Evolutionary conservation across 306 rosid species (phyloP), one percentile per base, ranked within the genome.

Genomic region (Quillaja saponaria): DNA sequence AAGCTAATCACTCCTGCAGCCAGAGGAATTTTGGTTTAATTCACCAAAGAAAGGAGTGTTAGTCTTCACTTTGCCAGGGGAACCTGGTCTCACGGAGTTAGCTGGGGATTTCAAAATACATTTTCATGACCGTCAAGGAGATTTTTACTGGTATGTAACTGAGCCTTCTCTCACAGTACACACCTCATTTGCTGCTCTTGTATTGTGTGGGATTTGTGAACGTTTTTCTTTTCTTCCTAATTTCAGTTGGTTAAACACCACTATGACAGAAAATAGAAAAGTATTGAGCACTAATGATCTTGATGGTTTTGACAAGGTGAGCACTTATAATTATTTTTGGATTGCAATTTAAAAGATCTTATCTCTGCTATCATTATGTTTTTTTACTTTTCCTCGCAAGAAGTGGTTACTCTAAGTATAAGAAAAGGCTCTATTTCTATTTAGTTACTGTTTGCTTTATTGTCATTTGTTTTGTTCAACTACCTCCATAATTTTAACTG

Each of bases 1-100:
- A 55, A 38, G 39, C 17, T 55, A 58, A 44, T 15, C 66, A 34
- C 35, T 25, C 58, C 49, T 63, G 76, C 85, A 94, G 99, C 85
- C 97, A 14, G 97, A 94, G 71, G 99, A 89, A 71, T 83, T 74
- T 85, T 94, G 96, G 97, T 94, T 89, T 69, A 75, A 84, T 78
- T 97, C 99, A 5, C 96, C 99, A 49, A 94, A 94, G 85, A 89
- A 94, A 80, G 97, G 99, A 61, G 87, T 89, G 52, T 89, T 94
- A 96, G 99, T 94, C 69, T 94, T 94, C 71, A 97, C 95, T 6
- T 71, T 89, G 76, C 99, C 96, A 1, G 99, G 99, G 76, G 97
- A 94, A 72, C 97, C 95, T 17, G 99, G 99, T 71, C 85, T 94
- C 67, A 79, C 99, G 5, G 97, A 94, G 71, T 64, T 94, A 67